Evolutionary conservation across 139 green algal species (phyloP), one percentile per base, ranked within the genome.

Genomic region (Haematococcus lacustris): DNA sequence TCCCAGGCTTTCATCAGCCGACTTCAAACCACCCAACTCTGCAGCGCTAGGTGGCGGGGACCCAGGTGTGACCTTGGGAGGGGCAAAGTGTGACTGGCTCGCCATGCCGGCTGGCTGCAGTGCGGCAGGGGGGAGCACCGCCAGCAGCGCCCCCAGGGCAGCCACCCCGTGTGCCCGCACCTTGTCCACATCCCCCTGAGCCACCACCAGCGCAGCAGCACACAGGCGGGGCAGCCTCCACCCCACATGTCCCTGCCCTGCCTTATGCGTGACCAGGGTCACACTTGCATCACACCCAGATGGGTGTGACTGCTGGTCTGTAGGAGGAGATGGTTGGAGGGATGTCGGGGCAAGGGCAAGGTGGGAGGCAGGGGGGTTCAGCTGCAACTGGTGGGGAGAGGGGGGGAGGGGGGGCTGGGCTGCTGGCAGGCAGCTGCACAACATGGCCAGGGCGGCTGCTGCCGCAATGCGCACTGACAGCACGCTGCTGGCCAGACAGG

Each of bases 171-270:
- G 85, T 25, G 82, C 80, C 1, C 85, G 74, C 2, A 91, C 77
- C 61, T 92, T 92, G 33, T 92, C 87, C 3, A 41, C 70, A 39
- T 92, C 87, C 38, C 25, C 76, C 23, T 81, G 76, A 3, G 76
- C 74, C 26, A 73, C 78, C 5, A 71, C 73, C 2, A 84, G 28
- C 26, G 84, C 69, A 3, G 80, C 73, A 1, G 64, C 53, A 9
- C 66, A 75, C 76, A 91, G 71, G 37, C 66, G 34, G 21, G 51
- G 60, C 32, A 86, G 67, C 71, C 71, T 62, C 9, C 35, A 43
- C 65, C 51, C 4, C 34, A 73, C 47, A 13, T 57, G 47, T 21
- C 47, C 13, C 47, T 28, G 47, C 47, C 47, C 21, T 13, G 13
- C 47, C 47, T 57, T 57, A 21, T 21, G 13, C 47, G 13, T 57